These are phyloP conservation scores for Myriosclerotinia duriaeana DNA, from an alignment of 2,329 filamentous ascomycete genomes.

Conservation along the genomic window DNA sequence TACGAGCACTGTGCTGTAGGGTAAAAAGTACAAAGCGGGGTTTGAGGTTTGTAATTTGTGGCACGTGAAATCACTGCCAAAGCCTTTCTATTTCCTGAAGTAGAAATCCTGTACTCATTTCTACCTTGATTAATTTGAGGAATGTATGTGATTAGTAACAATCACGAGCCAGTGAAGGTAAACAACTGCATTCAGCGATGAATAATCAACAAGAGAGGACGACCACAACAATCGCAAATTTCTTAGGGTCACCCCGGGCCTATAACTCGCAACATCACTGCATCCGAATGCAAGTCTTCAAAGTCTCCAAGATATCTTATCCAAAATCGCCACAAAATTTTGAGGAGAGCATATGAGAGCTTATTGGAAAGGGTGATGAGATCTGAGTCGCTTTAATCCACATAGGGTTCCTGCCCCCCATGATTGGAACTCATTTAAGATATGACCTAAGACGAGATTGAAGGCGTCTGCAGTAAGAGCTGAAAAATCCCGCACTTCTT, in stretches of 20 bases:
- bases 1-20: not conserved
- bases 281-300: not conserved
- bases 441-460: not conserved
- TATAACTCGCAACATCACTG: not conserved
- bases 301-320: not conserved
- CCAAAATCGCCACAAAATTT: not conserved
- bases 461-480: not conserved
- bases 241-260: not conserved
- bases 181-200: not conserved
- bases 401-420: not conserved
- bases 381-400: not conserved
- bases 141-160: not conserved
- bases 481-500: slow-evolving; percentile 3
- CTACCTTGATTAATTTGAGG: not conserved
- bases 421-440: not conserved
- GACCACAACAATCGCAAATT: not conserved
- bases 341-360: not conserved
- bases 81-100: not conserved
- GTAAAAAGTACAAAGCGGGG: not conserved
- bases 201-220: not conserved
- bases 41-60: not conserved
- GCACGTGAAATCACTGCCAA: not conserved
- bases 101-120: not conserved
- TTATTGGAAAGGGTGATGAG: not conserved
- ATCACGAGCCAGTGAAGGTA: not conserved